Evolutionary conservation across 2,329 filamentous ascomycete species (phyloP), one percentile per base, ranked within the genome.

Genomic region (Penicillium sp.): DNA sequence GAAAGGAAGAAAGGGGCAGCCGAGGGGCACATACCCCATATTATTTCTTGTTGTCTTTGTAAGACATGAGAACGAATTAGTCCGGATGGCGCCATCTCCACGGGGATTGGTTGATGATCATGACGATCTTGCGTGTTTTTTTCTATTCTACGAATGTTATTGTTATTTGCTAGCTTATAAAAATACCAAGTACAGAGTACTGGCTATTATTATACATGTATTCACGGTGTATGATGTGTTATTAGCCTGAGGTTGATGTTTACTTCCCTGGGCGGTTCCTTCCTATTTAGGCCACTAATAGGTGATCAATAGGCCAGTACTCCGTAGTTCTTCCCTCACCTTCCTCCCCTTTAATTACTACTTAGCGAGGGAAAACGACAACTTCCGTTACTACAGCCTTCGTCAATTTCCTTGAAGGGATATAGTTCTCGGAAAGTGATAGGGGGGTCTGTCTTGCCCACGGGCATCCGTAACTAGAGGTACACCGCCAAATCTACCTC

Each of bases 1-100:
- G 38, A 48, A 35, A 19, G 25, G 17, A 27, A 45, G 38, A n/a
- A 55, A 50, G 41, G 49, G 55, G 48, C 17, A 44, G 31, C 23
- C 36, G 42, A 39, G 36, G 49, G 53, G 31, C 42, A 27, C 31
- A 23, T 50, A 53, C 52, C 38, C 35, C 13, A 42, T 29, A 45
- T 41, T 15, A 31, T 23, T 21, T 27, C 33, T 43, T 53, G 55
- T 19, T 29, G 29, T 12, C 35, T 51, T n/a, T 42, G 23, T 23
- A 13, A 13, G 29, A 25, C 35, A 68, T 69, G 66, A 67, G 63
- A 65, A 65, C 49, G 63, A 65, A 58, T 66, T 67, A 68, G 68
- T 58, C 41, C 53, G 49, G 61, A 71, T 70, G 61, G 60, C 67
- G 68, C 66, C 61, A 71, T 71, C 58, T 55, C 45, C 54, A 36